A percentile compares a stretch with the other conserved stretches of the same genome.
Conservation (phyloP, 345 rosid species). For the Salix purpurea region DNA sequence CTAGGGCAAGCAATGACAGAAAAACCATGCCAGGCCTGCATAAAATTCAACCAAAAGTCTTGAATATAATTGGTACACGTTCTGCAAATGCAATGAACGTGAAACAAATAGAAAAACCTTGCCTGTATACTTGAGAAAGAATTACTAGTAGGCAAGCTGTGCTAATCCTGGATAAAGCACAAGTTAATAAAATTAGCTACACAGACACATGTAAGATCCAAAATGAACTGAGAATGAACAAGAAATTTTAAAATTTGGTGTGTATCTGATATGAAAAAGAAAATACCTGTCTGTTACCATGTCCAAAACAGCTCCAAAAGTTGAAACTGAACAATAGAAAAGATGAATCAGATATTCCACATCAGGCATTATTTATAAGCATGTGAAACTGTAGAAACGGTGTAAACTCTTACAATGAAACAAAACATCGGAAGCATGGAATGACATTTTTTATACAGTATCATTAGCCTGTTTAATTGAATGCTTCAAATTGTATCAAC, state of each 20-base stretch:
- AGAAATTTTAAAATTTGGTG: not conserved
- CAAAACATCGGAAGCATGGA: not conserved
- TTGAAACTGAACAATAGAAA: conserved; percentile 55
- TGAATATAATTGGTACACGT: not conserved
- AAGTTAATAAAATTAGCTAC: not conserved
- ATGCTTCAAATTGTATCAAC: not conserved
- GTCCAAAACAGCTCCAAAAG: conserved; percentile 95
- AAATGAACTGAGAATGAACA: not conserved
- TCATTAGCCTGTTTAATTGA: not conserved
- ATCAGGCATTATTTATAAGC: not conserved
- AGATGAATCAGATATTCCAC: conserved; percentile 15
- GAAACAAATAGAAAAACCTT: conserved; percentile 8
- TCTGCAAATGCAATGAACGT: not conserved
- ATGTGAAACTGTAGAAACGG: not conserved
- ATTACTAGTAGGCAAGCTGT: conserved; percentile 89
- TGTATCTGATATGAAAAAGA: not conserved
- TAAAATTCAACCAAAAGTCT: conserved; percentile 6
- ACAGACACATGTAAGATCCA: not conserved
- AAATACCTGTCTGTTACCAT: conserved; percentile 90
- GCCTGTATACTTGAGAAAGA: conserved; percentile 84
- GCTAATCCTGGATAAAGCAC: conserved; percentile 67
- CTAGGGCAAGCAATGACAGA: conserved; percentile 77
- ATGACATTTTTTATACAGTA: not conserved
- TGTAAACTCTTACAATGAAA: not conserved
- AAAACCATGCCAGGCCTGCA: conserved; percentile 88